Evolutionary conservation across 495 filamentous ascomycete species (phyloP).

Genomic region (Aspergillus bridgeri): DNA sequence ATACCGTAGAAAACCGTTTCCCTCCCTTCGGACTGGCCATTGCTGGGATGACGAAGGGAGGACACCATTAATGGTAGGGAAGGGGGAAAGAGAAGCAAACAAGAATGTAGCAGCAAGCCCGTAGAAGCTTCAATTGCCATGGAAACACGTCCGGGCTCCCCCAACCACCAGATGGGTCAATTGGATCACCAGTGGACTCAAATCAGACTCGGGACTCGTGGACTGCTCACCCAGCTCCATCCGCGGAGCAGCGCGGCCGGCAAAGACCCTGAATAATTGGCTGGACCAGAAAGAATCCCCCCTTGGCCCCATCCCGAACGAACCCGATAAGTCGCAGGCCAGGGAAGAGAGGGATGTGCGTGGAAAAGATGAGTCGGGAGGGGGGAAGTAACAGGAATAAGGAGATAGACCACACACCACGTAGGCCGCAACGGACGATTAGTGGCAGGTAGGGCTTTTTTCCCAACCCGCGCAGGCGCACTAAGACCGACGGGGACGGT

Average conservation of each 20-base stretch:
- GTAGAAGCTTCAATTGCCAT: slow-evolving; percentile 4
- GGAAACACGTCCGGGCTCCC: background rate
- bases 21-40: background rate
- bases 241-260: slow-evolving; percentile 12
- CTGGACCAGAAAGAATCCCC: slow-evolving; percentile 11
- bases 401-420: slow-evolving; percentile 8
- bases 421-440: slow-evolving; percentile 25
- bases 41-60: background rate
- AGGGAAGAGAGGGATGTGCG: slow-evolving; percentile 6
- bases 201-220: slow-evolving; percentile 7
- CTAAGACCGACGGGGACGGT: slow-evolving; percentile 36
- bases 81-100: background rate
- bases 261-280: slow-evolving; percentile 16
- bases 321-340: slow-evolving; percentile 18
- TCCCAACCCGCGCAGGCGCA: slow-evolving; percentile 25
- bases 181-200: slow-evolving; percentile 21
- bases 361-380: slow-evolving; percentile 5
- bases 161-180: slow-evolving; percentile 14
- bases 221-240: slow-evolving; percentile 16
- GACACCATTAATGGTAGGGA: background rate
- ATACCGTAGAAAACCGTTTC: background rate
- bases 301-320: slow-evolving; percentile 24
- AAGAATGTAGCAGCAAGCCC: background rate
- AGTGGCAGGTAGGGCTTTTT: slow-evolving; percentile 16
- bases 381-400: background rate